A percentile compares a stretch with the other conserved stretches of the same genome.
Evolutionary conservation across 2,329 filamentous ascomycete species (phyloP).

Genomic region (Fusarium mundagurra): DNA sequence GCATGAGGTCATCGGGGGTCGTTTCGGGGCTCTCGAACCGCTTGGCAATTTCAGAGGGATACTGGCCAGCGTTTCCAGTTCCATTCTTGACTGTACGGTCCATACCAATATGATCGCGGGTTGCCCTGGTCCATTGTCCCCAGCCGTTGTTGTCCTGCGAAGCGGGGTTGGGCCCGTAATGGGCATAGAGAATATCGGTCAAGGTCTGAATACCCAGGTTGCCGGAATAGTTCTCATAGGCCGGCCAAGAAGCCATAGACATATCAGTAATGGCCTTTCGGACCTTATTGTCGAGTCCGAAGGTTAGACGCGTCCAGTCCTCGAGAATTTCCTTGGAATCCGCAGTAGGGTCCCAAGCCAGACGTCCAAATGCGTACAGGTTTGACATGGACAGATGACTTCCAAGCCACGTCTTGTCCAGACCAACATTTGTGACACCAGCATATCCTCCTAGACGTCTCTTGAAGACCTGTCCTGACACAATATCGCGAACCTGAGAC

Average conservation of each 20-base stretch:
- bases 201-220: constrained; percentile 77
- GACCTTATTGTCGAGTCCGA: constrained; percentile 64
- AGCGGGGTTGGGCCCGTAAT: constrained; percentile 70
- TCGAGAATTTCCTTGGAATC: constrained; percentile 59
- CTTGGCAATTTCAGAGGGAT: constrained; percentile 67
- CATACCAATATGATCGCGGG: constrained; percentile 70
- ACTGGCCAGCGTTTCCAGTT: constrained; percentile 73
- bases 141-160: constrained; percentile 74
- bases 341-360: constrained; percentile 70
- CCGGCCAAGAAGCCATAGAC: constrained; percentile 75
- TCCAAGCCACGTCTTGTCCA: constrained; percentile 74
- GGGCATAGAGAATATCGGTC: constrained; percentile 73
- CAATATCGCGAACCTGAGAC: constrained; percentile 67
- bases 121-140: constrained; percentile 77
- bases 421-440: constrained; percentile 74
- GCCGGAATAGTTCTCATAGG: constrained; percentile 76
- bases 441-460: constrained; percentile 69
- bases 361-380: constrained; percentile 73
- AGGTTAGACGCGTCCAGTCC: constrained; percentile 76
- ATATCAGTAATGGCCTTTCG: constrained; percentile 68
- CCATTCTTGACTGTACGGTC: constrained; percentile 75
- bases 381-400: constrained; percentile 77
- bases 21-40: constrained; percentile 69
- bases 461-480: constrained; percentile 68
- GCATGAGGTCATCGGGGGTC: constrained; percentile 73